Base-by-base conservation (phyloP, 371 early-diverging fungal species). In the Lichtheimia ornata region DNA sequence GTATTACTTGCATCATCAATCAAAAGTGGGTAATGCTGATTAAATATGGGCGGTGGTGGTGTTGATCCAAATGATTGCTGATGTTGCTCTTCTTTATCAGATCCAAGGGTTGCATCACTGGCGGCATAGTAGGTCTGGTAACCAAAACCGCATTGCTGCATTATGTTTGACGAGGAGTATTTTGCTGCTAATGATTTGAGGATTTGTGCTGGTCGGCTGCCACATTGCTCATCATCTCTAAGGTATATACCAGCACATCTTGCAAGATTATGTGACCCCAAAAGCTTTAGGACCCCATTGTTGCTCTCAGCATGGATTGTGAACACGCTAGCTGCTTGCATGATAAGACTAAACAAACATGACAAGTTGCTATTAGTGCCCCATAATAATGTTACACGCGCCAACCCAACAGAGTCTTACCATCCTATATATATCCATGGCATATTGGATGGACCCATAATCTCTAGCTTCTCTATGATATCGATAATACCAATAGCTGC, bases 241-340 rank as follows among this genome's bases (percentile, higher is more conserved):
- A 43, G n/a, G 20, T 62, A 67, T 1, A 69, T 17, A 7, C 30
- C 44, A 2, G 74, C 45, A 43, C 74, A 77, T 49, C 66, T 58
- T 3, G 56, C 30, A 14, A 77, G 35, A 28, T 71, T 59, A 5
- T 54, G 47, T 18, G 20, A 52, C 4, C 74, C 71, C 54, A 71
- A 62, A 11, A 62, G 62, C 6, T 53, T 58, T 3, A 70, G 15
- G n/a, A 41, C 50, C 2, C 47, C 53, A 22, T 73, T 75, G 18
- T 68, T 67, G 7, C 73, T 67, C 53, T 68, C 71, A 13, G 76
- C 69, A 44, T 71, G 71, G 49, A 73, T 70, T 25, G 75, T 52
- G 55, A 79, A 75, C 22, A 79, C 66, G 43, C 73, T 73, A 17
- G 75, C 71, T 18, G 75, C 72, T 58, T 79, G 78, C 40, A 74